phyloP scores from a whole-genome alignment of 2,329 filamentous ascomycete species.

The Lecanicillium sp. region DNA sequence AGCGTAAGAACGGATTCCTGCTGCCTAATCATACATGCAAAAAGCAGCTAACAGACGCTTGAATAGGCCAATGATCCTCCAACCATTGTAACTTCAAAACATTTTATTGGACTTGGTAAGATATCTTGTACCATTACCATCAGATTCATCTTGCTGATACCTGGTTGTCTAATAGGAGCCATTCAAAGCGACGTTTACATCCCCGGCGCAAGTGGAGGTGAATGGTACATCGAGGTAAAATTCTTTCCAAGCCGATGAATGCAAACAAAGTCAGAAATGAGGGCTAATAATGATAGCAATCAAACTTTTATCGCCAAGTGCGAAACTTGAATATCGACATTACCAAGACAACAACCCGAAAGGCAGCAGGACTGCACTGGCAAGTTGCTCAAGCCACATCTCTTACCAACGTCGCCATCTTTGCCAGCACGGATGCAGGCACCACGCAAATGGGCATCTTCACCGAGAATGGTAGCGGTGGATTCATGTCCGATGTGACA shows the following conservation, averaged over 20 bases:
- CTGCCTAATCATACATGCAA: neutral
- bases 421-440: neutral
- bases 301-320: conserved; percentile 13
- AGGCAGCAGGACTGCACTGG: neutral
- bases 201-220: neutral
- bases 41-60: neutral
- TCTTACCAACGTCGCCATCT: conserved; percentile 9
- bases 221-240: conserved; percentile 10
- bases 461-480: conserved; percentile 3
- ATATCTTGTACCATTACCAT: too few species aligned
- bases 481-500: conserved; percentile 4
- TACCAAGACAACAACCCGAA: neutral
- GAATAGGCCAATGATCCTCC: neutral
- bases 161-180: neutral
- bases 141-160: too few species aligned
- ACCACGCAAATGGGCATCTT: conserved; percentile 1
- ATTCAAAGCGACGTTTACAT: conserved; percentile 12
- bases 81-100: neutral
- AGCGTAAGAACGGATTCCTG: neutral
- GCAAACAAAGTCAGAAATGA: too few species aligned
- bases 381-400: conserved; percentile 1
- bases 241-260: too few species aligned
- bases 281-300: too few species aligned
- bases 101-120: neutral
- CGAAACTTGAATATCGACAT: conserved; percentile 15